Conservation (phyloP, 2,329 filamentous ascomycete species). For the Neopestalotiopsis sp. region DNA sequence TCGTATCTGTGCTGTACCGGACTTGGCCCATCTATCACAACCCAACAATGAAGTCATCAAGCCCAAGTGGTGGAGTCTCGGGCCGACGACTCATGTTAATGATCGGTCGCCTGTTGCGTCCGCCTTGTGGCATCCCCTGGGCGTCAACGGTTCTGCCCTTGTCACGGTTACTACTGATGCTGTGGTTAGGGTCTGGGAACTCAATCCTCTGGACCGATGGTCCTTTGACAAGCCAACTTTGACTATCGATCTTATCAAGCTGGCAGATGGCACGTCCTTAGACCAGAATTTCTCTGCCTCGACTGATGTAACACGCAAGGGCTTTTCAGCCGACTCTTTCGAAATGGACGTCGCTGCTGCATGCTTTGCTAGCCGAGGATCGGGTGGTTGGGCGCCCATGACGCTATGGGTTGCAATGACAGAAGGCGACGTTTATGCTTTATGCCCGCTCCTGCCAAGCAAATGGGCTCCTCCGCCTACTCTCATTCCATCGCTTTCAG, state of each 20-base stretch:
- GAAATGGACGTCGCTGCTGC: slow-evolving; percentile 95
- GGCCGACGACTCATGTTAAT: slow-evolving; percentile 88
- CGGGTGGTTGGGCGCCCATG: slow-evolving; percentile 93
- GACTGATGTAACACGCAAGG: slow-evolving; percentile 74
- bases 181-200: slow-evolving; percentile 87
- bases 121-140: slow-evolving; percentile 90
- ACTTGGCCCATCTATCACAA: slow-evolving; percentile 75
- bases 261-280: slow-evolving; percentile 81
- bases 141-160: slow-evolving; percentile 79
- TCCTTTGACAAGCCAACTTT: slow-evolving; percentile 85
- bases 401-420: slow-evolving; percentile 97
- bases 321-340: slow-evolving; percentile 86
- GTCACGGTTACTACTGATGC: slow-evolving; percentile 90
- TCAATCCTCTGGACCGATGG: slow-evolving; percentile 82
- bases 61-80: slow-evolving; percentile 88
- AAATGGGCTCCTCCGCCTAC: slow-evolving; percentile 83
- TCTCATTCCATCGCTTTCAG: slow-evolving; percentile 80
- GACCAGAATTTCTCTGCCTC: slow-evolving; percentile 86
- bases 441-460: slow-evolving; percentile 87
- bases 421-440: slow-evolving; percentile 89
- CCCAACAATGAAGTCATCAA: slow-evolving; percentile 73
- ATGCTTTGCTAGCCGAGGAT: slow-evolving; percentile 71
- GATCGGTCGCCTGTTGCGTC: slow-evolving; percentile 82
- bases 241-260: slow-evolving; percentile 85
- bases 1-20: slow-evolving; percentile 85